A percentile compares a stretch with the other conserved stretches of the same genome.
phyloP scores from a whole-genome alignment of 2,329 filamentous ascomycete species.

The Fusarium equiseti region DNA sequence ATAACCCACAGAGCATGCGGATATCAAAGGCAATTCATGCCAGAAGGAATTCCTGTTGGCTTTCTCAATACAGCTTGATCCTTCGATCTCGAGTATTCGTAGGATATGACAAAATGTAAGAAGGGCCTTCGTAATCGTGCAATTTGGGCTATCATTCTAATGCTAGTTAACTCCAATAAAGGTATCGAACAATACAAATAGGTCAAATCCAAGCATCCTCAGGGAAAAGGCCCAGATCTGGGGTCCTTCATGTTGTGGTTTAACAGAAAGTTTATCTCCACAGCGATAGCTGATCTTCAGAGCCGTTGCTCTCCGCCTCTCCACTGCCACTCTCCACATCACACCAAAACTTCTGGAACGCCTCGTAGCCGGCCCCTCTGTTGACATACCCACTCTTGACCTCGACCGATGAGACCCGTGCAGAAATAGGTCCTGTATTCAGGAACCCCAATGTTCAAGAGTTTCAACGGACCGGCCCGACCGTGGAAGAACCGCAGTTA shows the following conservation, averaged over 20 bases:
- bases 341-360: constrained; percentile 28
- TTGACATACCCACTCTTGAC: constrained; percentile 26
- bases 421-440: not conserved
- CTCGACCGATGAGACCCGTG: constrained; percentile 37
- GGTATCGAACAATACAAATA: not conserved
- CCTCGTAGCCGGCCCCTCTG: constrained; percentile 16
- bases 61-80: not conserved
- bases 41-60: no score
- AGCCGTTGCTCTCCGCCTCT: constrained; percentile 39
- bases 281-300: constrained; percentile 18
- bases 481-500: constrained; percentile 21
- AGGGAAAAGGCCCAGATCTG: not conserved
- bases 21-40: not conserved
- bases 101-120: not conserved
- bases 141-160: constrained; percentile 11
- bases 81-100: not conserved
- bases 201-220: not conserved
- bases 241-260: constrained; percentile 9
- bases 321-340: constrained; percentile 20
- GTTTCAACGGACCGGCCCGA: constrained; percentile 17
- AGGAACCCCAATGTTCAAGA: not conserved
- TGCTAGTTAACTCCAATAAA: constrained; percentile 9
- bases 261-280: constrained; percentile 17
- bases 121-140: not conserved
- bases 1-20: not conserved